Evolutionary conservation across 2,329 filamentous ascomycete species (phyloP), one percentile per base, ranked within the genome.

Genomic region (Paradendryphiella salina): DNA sequence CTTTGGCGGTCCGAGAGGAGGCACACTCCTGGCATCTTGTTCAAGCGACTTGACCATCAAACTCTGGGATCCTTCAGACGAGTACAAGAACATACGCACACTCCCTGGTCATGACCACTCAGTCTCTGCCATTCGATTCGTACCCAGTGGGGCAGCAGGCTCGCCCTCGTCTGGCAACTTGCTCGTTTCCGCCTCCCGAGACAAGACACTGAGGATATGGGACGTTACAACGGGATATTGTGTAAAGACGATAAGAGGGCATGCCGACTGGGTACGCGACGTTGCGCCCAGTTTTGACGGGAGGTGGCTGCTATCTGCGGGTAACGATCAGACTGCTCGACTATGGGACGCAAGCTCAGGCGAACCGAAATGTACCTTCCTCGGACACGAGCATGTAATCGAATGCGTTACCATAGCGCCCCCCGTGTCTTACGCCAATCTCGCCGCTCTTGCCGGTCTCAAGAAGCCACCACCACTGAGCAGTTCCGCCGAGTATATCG

Each of bases 1-100:
- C 67, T 96, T 89, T 75, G 92, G 93, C 31, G 92, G 92, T 0
- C 90, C 90, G 1, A 81, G 88, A 66, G 88, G 89, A 34, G 87
- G 85, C 26, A 90, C 87, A 3, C 79, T 96, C 18, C 80, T 96
- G 57, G 90, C 87, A 31, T 92, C 88, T 6, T 96, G 90, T 77
- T 91, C 86, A 39, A 91, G 87, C 40, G 93, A 96, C 72, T 76
- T 96, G 36, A 96, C 90, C 2, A 96, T 96, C 75, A 96, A 96
- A 73, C 79, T 96, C 18, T 97, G 92, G 92, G 90, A 96, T 61
- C 92, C 93, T 1, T 83, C 85, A 35, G 88, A 96, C 69, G 89
- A 94, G 52, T 96, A 96, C 77, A 96, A 96, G 73, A 96, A 96
- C 68, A 96, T 96, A 49, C 84, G 91, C 43, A 96, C 92, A 1